A percentile compares a stretch with the other conserved stretches of the same genome.
These are phyloP conservation scores for Pyronema domesticum DNA, from an alignment of 495 filamentous ascomycete genomes.

Conservation along the genomic window DNA sequence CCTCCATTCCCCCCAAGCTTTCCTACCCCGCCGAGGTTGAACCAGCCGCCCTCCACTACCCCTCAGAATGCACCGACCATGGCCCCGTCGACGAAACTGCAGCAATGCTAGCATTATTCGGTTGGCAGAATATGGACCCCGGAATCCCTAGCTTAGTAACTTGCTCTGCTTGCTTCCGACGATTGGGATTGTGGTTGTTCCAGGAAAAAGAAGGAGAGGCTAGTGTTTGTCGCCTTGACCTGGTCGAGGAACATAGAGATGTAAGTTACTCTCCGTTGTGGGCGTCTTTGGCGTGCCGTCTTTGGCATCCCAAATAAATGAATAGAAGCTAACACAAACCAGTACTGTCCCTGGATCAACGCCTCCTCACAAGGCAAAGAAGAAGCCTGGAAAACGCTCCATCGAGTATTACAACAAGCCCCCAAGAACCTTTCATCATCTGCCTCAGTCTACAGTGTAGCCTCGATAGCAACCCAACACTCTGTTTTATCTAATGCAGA, in stretches of 20 bases:
- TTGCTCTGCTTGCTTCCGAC: slow-evolving; percentile 71
- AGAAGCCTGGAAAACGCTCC: slow-evolving; percentile 18
- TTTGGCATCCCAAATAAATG: too few species aligned
- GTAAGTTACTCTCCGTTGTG: too few species aligned
- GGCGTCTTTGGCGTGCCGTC: too few species aligned
- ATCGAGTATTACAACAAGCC: slow-evolving; percentile 11
- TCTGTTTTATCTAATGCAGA: slow-evolving; percentile 6
- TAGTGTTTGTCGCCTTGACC: slow-evolving; percentile 19
- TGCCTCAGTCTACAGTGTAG: slow-evolving; percentile 13
- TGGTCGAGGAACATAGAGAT: slow-evolving; percentile 24
- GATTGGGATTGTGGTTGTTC: slow-evolving; percentile 90
- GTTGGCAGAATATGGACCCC: slow-evolving; percentile 63
- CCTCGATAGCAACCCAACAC: not conserved
- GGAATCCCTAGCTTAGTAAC: slow-evolving; percentile 50
- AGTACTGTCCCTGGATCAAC: slow-evolving; percentile 25
- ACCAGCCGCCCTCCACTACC: slow-evolving; percentile 19
- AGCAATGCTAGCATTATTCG: slow-evolving; percentile 59
- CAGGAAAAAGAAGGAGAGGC: slow-evolving; percentile 33
- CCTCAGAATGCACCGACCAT: slow-evolving; percentile 8
- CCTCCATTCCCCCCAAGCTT: slow-evolving; percentile 34
- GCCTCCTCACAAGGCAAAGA: slow-evolving; percentile 20
- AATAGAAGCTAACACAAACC: not conserved
- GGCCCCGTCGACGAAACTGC: slow-evolving; percentile 42
- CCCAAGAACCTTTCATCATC: slow-evolving; percentile 12
- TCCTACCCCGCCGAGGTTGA: slow-evolving; percentile 32